Evolutionary conservation across 495 filamentous ascomycete genomes (phyloP), one percentile per base, ranked within the genome.

Genomic region (Bathelium albidoporum): DNA sequence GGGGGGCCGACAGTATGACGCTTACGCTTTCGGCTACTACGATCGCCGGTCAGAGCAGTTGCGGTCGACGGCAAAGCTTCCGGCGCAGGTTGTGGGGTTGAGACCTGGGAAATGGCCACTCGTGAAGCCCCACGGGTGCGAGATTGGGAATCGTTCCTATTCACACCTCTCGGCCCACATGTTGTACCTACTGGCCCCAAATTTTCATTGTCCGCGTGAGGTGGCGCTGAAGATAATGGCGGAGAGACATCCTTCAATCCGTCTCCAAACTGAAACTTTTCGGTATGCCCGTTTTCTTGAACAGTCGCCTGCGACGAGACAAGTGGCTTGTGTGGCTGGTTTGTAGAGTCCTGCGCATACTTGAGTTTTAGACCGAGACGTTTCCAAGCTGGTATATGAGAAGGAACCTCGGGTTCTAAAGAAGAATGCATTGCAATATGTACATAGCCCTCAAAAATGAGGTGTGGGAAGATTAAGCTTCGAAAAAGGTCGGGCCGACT

Each of bases 281-380:
- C 34, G 3, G 20, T 20, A 16, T 55, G 66, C 59, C 22, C 41
- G 44, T 55, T 53, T 65, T 61, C 1, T 49, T 24, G 39, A 18
- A 49, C 5, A 4, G 32, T 41, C 14, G 59, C 5, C 10, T 28
- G 14, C 7, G 28, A 5, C 31, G 60, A 7, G 14, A 12, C 41
- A 16, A 39, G 9, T 49, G 41, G 7, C 2, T 32, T 18, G 36
- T 44, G 34, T 18, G n/a, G 59, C 60, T 65, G 44, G 43, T 76
- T 67, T 32, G 70, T 70, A 44, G 73, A 68, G 59, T 83, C 79
- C 69, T 82, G 80, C 43, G 79, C 78, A 65, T 79, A 81, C 70
- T 90, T 91, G 73, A 88, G 80, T 80, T 89, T 87, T 71, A 89
- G 77, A 58, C 86, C 88, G 71, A 90, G 75, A 77, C 86, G 82